Evolutionary conservation across 805 yeast genomes (phyloP), one percentile per base, ranked within the genome.

Genomic region (Wickerhamiella qilinensis): DNA sequence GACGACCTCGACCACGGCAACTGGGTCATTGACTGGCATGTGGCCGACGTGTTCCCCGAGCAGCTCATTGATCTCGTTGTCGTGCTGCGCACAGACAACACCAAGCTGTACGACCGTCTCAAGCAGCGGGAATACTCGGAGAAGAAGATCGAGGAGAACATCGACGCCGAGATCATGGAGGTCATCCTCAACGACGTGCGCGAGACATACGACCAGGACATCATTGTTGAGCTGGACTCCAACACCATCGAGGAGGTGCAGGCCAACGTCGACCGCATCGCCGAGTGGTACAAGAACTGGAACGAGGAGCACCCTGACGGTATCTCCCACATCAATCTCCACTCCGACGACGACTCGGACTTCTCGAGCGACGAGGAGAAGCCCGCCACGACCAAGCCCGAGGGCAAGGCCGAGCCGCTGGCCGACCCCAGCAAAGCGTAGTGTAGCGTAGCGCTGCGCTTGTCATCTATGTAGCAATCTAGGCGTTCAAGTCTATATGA

Each of bases 91-190:
- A 76, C 93, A 33, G 79, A 81, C 51, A 84, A 81, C 51, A 60
- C 75, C 14, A 57, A 64, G 1, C 67, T 91, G 20, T 79, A 68
- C 57, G 94, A 84, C 38, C 68, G 99, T 50, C 64, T 91, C 48
- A 63, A 65, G 43, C 69, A 71, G 43, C 70, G 98, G 56, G 79
- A 77, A 5, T 91, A 91, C 54, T 73, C 77, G 39, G 78, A 82
- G 43, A 67, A 69, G 43, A 91, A 91, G 59, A 73, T 91, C 45
- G 78, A 77, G 41, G 99, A 91, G 52, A 91, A 91, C 54, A 61
- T 91, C 33, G 98, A 91, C 57, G 93, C 93, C 43, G 99, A 91
- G 59, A 91, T 91, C 46, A 91, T 91, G 97, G 88, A 86, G 48
- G 82, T 88, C 12, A 71, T 91, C 14, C 59, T 75, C 34, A 79